Conservation (phyloP, 768 basidiomycete genomes). For the Epithele typhae region DNA sequence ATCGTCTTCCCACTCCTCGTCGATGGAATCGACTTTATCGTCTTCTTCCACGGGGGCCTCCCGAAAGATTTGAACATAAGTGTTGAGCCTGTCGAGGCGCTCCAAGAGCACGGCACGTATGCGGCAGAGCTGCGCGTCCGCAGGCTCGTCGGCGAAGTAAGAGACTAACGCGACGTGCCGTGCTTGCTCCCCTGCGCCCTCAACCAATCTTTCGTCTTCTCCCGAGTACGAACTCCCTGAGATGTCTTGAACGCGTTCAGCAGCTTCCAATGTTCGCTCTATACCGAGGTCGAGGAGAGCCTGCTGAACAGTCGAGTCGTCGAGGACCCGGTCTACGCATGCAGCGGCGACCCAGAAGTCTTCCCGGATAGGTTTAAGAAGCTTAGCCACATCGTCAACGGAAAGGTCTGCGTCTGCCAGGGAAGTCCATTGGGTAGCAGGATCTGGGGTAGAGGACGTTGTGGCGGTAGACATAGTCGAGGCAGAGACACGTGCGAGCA, state of each 20-base stretch:
- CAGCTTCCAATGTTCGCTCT: slow-evolving; percentile 46
- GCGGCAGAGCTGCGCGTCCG: slow-evolving; percentile 60
- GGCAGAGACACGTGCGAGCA: slow-evolving; percentile 20
- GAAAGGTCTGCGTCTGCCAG: slow-evolving; percentile 59
- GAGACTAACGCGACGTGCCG: slow-evolving; percentile 31
- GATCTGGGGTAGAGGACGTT: slow-evolving; percentile 29
- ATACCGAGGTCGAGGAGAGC: slow-evolving; percentile 62
- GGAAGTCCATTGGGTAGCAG: slow-evolving; percentile 42
- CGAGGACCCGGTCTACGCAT: slow-evolving; percentile 61
- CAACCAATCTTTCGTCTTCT: slow-evolving; percentile 14
- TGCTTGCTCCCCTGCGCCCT: slow-evolving; percentile 3
- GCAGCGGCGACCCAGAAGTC: slow-evolving; percentile 80
- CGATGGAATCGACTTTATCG: slow-evolving; percentile 20
- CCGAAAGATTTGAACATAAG: slow-evolving; percentile 61
- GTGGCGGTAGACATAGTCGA: slow-evolving; percentile 23
- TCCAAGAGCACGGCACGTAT: slow-evolving; percentile 67
- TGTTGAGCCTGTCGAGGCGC: slow-evolving; percentile 65
- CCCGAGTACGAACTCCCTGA: slow-evolving; percentile 22
- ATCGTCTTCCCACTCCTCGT: slow-evolving; percentile 71
- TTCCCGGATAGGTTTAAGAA: slow-evolving; percentile 50
- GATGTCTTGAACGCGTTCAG: slow-evolving; percentile 38
- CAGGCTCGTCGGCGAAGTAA: slow-evolving; percentile 53
- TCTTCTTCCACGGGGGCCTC: slow-evolving; percentile 28
- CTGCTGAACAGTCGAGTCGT: slow-evolving; percentile 50
- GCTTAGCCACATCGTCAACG: slow-evolving; percentile 38